Evolutionary conservation across 768 basidiomycete genomes (phyloP), one percentile per base, ranked within the genome.

Genomic region (Wakefieldia striispora): DNA sequence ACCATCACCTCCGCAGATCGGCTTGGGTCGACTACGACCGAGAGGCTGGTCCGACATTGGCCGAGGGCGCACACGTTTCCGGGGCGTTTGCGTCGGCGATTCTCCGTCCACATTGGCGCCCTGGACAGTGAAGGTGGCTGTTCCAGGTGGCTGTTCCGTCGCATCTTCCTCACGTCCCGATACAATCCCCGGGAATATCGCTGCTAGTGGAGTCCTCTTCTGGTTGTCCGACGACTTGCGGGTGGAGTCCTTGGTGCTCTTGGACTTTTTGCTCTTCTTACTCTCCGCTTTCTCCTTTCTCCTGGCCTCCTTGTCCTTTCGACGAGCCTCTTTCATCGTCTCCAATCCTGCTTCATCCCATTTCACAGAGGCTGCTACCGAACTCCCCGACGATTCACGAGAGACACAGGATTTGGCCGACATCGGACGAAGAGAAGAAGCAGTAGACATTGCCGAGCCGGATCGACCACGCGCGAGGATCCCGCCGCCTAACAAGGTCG

Each of bases 1-100:
- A 69, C 66, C 65, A n/a, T 81, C 80, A 38, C 77, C 73, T 43
- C 81, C 70, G 45, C 76, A 71, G 40, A 84, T 70, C 1, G 74
- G 74, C 38, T 69, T 69, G 0, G 84, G 80, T 51, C 82, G 70
- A 36, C 68, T 67, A 40, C 61, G 70, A 1, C 75, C 76, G 6
- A 82, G 66, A 57, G 79, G 62, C 63, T 84, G 83, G 60, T 91
- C 89, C 1, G 84, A 84, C 45, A 82, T 54, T 0, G 87, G 86
- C 13, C 88, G 71, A 1, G 71, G 67, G 11, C 86, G 73, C 0
- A 71, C 62, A 40, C 72, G 73, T 67, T 68, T 72, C 19, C 58
- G 35, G 0, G 75, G 75, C 0, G 75, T 75, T 43, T 61, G 60
- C 33, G 42, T 27, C 6, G 47, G 20, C 42, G 54, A 43, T 14